Evolutionary conservation across 441 rosid genomes (phyloP).

Genomic region (Populus trichocarpa): DNA sequence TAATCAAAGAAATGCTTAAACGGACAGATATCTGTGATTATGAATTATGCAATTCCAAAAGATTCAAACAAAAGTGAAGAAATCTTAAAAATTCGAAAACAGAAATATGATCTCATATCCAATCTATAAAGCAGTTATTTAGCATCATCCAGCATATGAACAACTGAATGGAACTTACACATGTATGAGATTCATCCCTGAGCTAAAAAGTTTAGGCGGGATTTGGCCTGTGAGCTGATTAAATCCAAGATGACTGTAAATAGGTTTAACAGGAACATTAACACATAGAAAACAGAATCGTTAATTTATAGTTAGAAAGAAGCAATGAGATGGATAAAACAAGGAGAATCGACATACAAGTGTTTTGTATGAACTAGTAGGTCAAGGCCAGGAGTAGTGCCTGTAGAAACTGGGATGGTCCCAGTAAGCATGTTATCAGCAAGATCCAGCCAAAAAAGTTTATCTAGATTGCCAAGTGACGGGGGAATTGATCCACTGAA

Average conservation of each 20-base stretch:
- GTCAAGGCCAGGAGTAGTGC: conserved; percentile 69
- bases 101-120: not conserved
- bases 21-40: not conserved
- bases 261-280: not conserved
- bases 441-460: conserved; percentile 73
- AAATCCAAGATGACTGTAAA: conserved; percentile 60
- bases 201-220: conserved; percentile 57
- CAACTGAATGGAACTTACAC: conserved; percentile 45
- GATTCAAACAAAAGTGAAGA: not conserved
- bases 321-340: not conserved
- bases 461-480: conserved; percentile 60
- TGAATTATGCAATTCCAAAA: not conserved
- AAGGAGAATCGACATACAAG: conserved; percentile 50
- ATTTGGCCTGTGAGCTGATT: conserved; percentile 61
- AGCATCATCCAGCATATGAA: not conserved
- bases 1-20: not conserved
- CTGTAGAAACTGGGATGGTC: conserved; percentile 62
- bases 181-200: conserved; percentile 56
- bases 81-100: not conserved
- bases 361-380: conserved; percentile 53
- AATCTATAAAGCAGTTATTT: not conserved
- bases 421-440: conserved; percentile 72
- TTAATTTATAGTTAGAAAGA: not conserved
- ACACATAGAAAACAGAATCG: not conserved
- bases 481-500: conserved; percentile 68